These are phyloP conservation scores for Moricandia moricandioides DNA, from an alignment of 345 rosid species.

Conservation along the genomic window DNA sequence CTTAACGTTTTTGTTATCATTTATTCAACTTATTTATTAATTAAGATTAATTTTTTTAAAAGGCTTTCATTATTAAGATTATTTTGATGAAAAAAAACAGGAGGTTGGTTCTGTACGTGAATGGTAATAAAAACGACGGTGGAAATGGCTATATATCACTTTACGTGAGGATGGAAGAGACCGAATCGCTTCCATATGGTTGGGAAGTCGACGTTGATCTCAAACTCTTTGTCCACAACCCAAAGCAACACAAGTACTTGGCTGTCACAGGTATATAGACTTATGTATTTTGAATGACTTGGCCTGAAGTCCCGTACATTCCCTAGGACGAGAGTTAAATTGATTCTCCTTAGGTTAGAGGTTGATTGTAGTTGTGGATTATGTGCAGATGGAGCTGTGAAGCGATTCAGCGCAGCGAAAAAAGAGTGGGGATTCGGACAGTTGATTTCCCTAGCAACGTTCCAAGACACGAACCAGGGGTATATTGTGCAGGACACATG, in stretches of 20 bases:
- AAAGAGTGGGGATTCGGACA: background rate
- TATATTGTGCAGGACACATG: constrained; percentile 24
- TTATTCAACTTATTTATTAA: background rate
- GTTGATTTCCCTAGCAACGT: background rate
- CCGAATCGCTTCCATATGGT: no score
- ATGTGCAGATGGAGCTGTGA: background rate
- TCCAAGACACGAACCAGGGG: constrained; percentile 16
- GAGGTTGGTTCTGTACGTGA: constrained; percentile 39
- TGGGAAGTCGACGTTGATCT: no score
- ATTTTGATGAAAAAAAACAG: constrained; percentile 5
- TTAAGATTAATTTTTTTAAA: background rate
- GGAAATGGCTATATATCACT: constrained; percentile 31
- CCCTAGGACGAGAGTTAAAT: no score
- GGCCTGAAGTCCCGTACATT: no score
- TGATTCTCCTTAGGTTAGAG: background rate
- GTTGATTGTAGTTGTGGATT: background rate
- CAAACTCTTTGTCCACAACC: constrained; percentile 32
- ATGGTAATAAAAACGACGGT: constrained; percentile 31
- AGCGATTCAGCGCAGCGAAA: background rate
- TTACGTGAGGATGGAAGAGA: no score
- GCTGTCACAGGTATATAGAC: constrained; percentile 3
- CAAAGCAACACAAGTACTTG: constrained; percentile 26
- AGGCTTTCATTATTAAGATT: background rate
- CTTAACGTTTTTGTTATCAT: background rate
- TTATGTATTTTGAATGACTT: no score